A percentile compares a stretch with the other conserved stretches of the same genome.
These are phyloP conservation scores for Scheffersomyces titani DNA, from an alignment of 1,139 yeast genomes.

Conservation along the genomic window DNA sequence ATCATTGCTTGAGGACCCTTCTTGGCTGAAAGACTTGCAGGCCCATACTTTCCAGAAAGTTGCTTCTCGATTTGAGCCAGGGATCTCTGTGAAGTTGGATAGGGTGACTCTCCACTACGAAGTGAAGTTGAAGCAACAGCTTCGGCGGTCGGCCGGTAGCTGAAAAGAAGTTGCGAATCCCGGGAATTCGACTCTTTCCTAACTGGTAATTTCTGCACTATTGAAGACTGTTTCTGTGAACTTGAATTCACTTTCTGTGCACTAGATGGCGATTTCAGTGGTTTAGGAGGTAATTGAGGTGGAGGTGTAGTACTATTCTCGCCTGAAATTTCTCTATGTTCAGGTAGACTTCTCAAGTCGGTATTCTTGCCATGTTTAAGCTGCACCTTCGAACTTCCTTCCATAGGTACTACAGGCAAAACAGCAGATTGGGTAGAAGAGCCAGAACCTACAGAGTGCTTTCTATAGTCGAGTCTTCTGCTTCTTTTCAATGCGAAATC, in stretches of 20 bases:
- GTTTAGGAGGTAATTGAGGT: not conserved
- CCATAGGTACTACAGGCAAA: not conserved
- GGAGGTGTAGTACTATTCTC: not conserved
- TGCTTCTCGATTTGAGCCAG: not conserved
- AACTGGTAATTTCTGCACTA: not conserved
- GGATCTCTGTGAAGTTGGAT: conserved; percentile 10
- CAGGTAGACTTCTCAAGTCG: conserved; percentile 24
- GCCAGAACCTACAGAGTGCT: conserved; percentile 17
- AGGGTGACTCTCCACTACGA: conserved; percentile 16
- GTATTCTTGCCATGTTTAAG: conserved; percentile 34
- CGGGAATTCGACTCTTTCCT: not conserved
- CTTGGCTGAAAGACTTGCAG: not conserved
- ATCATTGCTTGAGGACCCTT: not conserved
- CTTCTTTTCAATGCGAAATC: conserved; percentile 42
- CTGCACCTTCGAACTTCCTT: conserved; percentile 30
- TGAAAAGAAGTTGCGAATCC: conserved; percentile 35
- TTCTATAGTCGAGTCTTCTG: conserved; percentile 44
- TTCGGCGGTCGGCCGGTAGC: conserved; percentile 16
- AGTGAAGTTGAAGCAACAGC: not conserved
- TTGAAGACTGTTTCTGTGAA: not conserved
- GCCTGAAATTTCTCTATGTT: not conserved
- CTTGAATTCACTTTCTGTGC: not conserved
- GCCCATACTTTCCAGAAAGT: not conserved
- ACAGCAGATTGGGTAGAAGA: conserved; percentile 1
- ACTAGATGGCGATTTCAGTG: not conserved